Conservation (phyloP, 2,329 filamentous ascomycete genomes). For the Hortaea werneckii region DNA sequence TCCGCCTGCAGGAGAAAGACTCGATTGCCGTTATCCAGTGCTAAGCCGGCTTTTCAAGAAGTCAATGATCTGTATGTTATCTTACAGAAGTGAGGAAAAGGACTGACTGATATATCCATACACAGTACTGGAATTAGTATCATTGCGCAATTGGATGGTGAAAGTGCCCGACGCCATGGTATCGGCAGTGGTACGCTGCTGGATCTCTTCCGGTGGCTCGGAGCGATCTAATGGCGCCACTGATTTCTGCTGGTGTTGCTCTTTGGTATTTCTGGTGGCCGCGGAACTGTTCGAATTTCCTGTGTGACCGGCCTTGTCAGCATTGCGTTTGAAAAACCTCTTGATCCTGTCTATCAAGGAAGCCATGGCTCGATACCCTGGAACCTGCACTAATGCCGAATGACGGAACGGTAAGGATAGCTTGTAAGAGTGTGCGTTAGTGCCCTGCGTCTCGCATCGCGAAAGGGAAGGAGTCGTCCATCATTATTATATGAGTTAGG, state of each 20-base stretch:
- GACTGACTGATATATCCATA: conserved; percentile 42
- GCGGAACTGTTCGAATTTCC: neutral
- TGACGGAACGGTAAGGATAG: neutral
- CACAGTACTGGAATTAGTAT: conserved; percentile 22
- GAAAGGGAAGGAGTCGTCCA: neutral
- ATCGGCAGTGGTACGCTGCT: neutral
- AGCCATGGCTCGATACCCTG: conserved; percentile 1
- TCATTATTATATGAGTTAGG: neutral
- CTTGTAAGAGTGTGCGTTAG: neutral
- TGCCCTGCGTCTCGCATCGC: neutral
- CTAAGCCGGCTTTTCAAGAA: conserved; percentile 19
- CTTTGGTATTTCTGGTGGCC: neutral
- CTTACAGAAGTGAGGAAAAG: too few species aligned
- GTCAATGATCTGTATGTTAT: too few species aligned
- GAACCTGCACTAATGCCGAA: neutral
- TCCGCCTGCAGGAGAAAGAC: conserved; percentile 26
- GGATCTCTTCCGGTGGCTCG: neutral
- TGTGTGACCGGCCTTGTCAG: conserved; percentile 1
- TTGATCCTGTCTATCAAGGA: conserved; percentile 4
- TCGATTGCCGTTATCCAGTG: conserved; percentile 24
- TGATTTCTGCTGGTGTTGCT: neutral
- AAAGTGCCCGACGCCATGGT: conserved; percentile 13
- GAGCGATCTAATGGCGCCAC: neutral
- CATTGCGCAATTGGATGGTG: conserved; percentile 23
- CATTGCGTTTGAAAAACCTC: conserved; percentile 1